These are phyloP conservation scores for Cercospora sp. DNA, from an alignment of 2,329 filamentous ascomycete genomes.

Conservation along the genomic window DNA sequence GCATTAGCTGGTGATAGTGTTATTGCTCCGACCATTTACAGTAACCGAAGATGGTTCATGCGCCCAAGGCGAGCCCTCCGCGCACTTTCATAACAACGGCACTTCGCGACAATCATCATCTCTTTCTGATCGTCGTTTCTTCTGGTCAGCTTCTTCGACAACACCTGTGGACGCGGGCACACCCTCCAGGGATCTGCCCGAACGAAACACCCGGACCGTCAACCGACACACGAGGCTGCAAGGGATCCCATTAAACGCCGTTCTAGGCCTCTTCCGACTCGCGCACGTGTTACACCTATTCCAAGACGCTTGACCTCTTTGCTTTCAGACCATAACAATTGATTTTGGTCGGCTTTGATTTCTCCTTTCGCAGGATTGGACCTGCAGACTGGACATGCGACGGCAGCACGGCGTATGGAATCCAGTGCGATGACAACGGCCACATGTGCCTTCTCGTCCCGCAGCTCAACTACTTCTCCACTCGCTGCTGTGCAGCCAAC, in stretches of 20 bases:
- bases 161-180: conserved; percentile 2
- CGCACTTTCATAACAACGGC: conserved; percentile 7
- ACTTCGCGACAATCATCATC: conserved; percentile 25
- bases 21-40: background rate
- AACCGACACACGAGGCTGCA: conserved; percentile 25
- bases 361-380: conserved; percentile 7
- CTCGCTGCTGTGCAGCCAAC: conserved; percentile 25
- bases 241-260: conserved; percentile 24
- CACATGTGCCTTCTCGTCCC: conserved; percentile 29
- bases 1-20: conserved; percentile 9
- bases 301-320: background rate
- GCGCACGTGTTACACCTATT: conserved; percentile 3
- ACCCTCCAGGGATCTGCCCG: conserved; percentile 11
- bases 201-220: conserved; percentile 13
- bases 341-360: background rate
- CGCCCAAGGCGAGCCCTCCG: background rate
- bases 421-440: conserved; percentile 32
- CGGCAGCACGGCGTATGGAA: conserved; percentile 24
- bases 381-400: conserved; percentile 26
- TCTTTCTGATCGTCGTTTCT: conserved; percentile 10
- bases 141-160: conserved; percentile 14
- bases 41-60: conserved; percentile 6
- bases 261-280: conserved; percentile 18
- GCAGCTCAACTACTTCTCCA: conserved; percentile 30
- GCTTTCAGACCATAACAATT: background rate